phyloP scores from a whole-genome alignment of 192 early-diverging fungal genomes.

The Coemansia nantahalensis region DNA sequence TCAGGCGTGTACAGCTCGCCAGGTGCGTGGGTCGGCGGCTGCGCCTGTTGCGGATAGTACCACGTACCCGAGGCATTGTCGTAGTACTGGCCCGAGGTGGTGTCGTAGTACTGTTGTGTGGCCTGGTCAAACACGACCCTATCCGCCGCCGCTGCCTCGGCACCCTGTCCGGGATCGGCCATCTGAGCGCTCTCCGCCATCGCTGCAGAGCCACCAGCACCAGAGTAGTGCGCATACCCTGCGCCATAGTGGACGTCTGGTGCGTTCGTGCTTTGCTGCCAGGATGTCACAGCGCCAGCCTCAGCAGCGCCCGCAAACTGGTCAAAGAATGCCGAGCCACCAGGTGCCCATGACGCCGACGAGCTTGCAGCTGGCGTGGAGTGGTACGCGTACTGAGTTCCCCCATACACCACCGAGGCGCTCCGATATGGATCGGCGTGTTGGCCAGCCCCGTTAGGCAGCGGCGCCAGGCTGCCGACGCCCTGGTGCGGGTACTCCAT shows the following conservation, averaged over 20 bases:
- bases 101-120: slow-evolving; percentile 46
- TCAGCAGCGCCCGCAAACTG: slow-evolving; percentile 14
- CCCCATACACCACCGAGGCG: slow-evolving; percentile 37
- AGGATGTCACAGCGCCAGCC: neutral
- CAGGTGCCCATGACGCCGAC: neutral
- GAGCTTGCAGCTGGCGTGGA: neutral
- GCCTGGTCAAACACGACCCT: slow-evolving; percentile 36
- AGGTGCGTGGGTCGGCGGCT: neutral
- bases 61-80: slow-evolving; percentile 35
- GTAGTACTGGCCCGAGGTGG: slow-evolving; percentile 45
- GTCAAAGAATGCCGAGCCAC: slow-evolving; percentile 25
- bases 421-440: slow-evolving; percentile 31
- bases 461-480: slow-evolving; percentile 6
- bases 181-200: neutral
- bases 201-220: too few relatives aligned
- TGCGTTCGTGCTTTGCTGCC: neutral
- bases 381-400: slow-evolving; percentile 15
- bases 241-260: neutral
- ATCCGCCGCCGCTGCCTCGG: neutral
- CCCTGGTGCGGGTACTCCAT: slow-evolving; percentile 25
- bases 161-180: neutral
- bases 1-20: neutral
- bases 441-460: neutral
- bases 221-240: neutral
- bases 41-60: slow-evolving; percentile 37